Percentiles rank a stretch among this genome's conserved stretches.
phyloP scores from a whole-genome alignment of 441 rosid genomes.

The Eutrema salsugineum region DNA sequence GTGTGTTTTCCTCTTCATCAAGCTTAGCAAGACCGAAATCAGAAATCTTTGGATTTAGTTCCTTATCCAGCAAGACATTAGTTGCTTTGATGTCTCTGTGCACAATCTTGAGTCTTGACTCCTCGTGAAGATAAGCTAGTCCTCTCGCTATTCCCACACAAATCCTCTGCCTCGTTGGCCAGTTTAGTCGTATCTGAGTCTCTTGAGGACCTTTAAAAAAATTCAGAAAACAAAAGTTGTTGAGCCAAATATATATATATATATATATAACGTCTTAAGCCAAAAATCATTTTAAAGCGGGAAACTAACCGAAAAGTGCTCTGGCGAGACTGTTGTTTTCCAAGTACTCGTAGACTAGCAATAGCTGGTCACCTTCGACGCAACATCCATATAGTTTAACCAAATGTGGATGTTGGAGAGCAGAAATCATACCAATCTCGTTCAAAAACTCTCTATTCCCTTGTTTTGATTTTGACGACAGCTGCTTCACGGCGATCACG shows the following conservation, averaged over 20 bases:
- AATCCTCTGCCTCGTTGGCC: conserved; percentile 65
- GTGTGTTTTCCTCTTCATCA: conserved; percentile 79
- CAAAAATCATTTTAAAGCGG: background rate
- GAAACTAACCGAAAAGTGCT: conserved; percentile 73
- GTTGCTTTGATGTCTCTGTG: conserved; percentile 86
- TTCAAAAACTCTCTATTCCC: conserved; percentile 79
- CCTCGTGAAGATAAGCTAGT: conserved; percentile 78
- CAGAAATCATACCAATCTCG: conserved; percentile 83
- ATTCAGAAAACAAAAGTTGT: background rate
- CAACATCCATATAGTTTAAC: conserved; percentile 79
- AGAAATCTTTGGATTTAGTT: conserved; percentile 69
- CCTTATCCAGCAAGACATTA: conserved; percentile 73
- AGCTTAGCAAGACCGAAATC: conserved; percentile 91
- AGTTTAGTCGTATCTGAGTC: conserved; percentile 45
- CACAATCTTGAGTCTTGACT: conserved; percentile 77
- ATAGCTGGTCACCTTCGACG: conserved; percentile 73
- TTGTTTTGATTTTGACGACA: conserved; percentile 78
- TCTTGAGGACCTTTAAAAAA: conserved; percentile 49
- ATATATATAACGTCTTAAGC: background rate
- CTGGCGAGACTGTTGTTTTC: conserved; percentile 76
- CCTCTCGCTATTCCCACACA: conserved; percentile 70
- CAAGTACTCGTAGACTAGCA: conserved; percentile 75
- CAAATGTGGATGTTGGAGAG: conserved; percentile 79
- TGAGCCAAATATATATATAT: background rate
- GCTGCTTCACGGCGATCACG: conserved; percentile 70